Percentiles rank a stretch among this genome's conserved stretches.
These are phyloP conservation scores for Cyberlindnera samutprakarnensis DNA, from an alignment of 805 yeast species.

Conservation along the genomic window DNA sequence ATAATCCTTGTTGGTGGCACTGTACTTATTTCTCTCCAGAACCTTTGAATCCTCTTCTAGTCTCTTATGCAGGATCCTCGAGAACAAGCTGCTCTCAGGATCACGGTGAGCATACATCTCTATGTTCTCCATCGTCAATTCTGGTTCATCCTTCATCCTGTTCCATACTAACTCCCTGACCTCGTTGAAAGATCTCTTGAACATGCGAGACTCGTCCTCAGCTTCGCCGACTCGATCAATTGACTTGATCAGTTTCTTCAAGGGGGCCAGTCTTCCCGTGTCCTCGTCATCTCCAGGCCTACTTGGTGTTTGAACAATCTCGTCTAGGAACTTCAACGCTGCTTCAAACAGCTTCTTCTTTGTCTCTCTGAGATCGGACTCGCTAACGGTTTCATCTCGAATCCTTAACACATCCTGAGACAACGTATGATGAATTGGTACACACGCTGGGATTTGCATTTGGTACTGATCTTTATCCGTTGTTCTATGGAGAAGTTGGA, in stretches of 20 bases:
- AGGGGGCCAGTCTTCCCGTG: constrained; percentile 6
- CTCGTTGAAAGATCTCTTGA: no score
- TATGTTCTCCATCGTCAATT: constrained; percentile 8
- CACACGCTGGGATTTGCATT: constrained; percentile 9
- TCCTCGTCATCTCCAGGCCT: constrained; percentile 3
- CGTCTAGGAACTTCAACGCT: constrained; percentile 10
- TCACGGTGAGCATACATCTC: constrained; percentile 3
- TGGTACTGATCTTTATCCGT: no score
- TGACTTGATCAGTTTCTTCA: constrained; percentile 7
- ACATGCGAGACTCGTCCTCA: no score
- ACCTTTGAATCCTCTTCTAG: background rate
- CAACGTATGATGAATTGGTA: constrained; percentile 5
- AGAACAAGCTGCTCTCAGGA: constrained; percentile 4
- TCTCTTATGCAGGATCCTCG: constrained; percentile 7
- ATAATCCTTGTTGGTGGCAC: constrained; percentile 6
- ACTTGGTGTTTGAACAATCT: constrained; percentile 6
- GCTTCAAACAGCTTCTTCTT: constrained; percentile 9
- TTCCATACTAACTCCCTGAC: no score
- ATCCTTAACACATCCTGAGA: constrained; percentile 4
- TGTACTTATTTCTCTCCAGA: background rate
- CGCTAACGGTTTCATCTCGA: constrained; percentile 3
- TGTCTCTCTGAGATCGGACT: constrained; percentile 4
- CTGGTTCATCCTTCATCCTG: constrained; percentile 5
- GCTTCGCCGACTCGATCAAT: constrained; percentile 15
- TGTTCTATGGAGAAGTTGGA: no score